Evolutionary conservation across 2,329 filamentous ascomycete genomes (phyloP).

Genomic region (Furcasterigmium furcatum): DNA sequence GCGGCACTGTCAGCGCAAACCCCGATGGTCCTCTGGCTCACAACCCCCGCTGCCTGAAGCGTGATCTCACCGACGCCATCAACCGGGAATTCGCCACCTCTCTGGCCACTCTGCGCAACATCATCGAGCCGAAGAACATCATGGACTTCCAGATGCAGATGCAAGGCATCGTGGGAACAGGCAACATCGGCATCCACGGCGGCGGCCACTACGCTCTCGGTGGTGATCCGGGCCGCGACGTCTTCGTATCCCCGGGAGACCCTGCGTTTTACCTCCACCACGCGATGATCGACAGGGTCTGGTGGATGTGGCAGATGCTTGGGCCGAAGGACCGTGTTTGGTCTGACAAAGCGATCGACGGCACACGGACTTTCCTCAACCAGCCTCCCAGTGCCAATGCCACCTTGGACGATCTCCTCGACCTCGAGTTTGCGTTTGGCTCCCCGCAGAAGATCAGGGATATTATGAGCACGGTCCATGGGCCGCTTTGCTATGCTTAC

Average conservation of each 20-base stretch:
- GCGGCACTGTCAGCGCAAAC: constrained; percentile 14
- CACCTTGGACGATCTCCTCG: constrained; percentile 15
- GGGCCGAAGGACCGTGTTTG: constrained; percentile 17
- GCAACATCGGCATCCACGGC: constrained; percentile 19
- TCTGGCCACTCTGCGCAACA: constrained; percentile 28
- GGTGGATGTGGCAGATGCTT: constrained; percentile 21
- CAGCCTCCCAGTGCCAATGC: constrained; percentile 15
- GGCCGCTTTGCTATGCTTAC: constrained; percentile 23
- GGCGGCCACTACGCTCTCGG: constrained; percentile 13
- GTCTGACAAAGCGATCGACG: constrained; percentile 14
- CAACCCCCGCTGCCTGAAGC: constrained; percentile 39
- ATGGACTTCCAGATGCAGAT: constrained; percentile 40
- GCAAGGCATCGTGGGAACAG: constrained; percentile 28
- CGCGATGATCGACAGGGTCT: constrained; percentile 20
- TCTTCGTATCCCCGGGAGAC: constrained; percentile 27
- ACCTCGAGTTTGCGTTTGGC: constrained; percentile 17
- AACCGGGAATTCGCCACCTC: constrained; percentile 20
- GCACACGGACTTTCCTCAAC: constrained; percentile 18
- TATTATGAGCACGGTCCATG: constrained; percentile 16
- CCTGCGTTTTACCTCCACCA: constrained; percentile 28
- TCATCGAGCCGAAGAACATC: constrained; percentile 31
- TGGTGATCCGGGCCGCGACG: constrained; percentile 37
- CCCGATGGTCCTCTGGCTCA: constrained; percentile 24
- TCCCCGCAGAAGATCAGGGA: constrained; percentile 14
- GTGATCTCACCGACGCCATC: constrained; percentile 24